Base-by-base conservation (phyloP, 2,329 filamentous ascomycete genomes). In the Phoma sp. region DNA sequence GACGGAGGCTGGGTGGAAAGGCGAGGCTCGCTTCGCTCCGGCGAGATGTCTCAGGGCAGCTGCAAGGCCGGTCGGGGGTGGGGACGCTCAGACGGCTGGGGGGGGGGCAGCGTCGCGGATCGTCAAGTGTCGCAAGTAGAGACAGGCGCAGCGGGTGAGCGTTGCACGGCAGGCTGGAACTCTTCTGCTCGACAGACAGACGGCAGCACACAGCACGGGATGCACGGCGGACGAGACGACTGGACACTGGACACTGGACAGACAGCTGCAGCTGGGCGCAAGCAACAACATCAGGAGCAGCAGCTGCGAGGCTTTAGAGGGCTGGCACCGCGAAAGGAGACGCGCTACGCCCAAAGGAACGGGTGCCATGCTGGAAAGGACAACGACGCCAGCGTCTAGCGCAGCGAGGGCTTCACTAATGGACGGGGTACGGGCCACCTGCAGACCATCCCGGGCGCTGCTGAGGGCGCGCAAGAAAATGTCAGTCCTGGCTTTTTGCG, bases 11-110 rank as follows among this genome's bases (percentile, higher is more conserved):
- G 52, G 52, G 60, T 59, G 51, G 52, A 65, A 64, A 54, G 60
- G 67, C 62, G 58, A 55, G 58, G 64, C 65, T 71, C 66, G 70
- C 64, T 68, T 66, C 60, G 65, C 53, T 60, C 52, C 57, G 57
- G 44, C 46, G 59, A 61, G 62, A 56, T 61, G 41, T 57, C 50
- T 55, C 45, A 50, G 40, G 62, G 63, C 60, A 59, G 60, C 65
- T 68, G 67, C 63, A 65, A 63, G 63, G 64, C 58, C 58, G 59
- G 61, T 62, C 57, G 61, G 62, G 61, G 58, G 61, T 61, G 58
- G 65, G 57, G 52, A 43, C 52, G 48, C 43, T 47, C 60, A 60
- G 59, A 58, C 60, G 59, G 59, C 59, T 53, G 53, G 50, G 40
- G 56, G 53, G 50, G 40, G 56, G 55, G 51, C 50, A 55, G 45